Evolutionary conservation across 768 basidiomycete genomes (phyloP).

Genomic region (Mycena venus): DNA sequence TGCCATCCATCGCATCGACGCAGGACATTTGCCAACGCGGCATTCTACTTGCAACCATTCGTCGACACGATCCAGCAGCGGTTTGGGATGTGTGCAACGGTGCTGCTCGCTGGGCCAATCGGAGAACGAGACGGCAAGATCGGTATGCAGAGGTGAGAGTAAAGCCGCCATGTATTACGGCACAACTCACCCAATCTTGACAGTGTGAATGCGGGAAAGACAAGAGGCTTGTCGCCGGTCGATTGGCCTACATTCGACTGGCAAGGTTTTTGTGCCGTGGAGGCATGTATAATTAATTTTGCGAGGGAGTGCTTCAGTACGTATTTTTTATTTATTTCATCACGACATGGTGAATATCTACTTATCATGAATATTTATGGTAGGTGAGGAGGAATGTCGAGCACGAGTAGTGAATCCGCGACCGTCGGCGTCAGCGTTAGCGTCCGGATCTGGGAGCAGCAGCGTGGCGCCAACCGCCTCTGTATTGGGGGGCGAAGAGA

Average conservation of each 20-base stretch:
- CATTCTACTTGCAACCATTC: constrained; percentile 1
- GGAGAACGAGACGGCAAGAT: not conserved
- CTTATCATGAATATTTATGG: not conserved
- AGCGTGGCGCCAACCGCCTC: not conserved
- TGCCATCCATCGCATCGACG: not conserved
- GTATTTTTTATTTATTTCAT: not conserved
- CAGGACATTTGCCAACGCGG: not conserved
- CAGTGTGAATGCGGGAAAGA: not conserved
- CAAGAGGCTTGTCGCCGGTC: not conserved
- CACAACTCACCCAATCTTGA: not conserved
- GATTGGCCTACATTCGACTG: not conserved
- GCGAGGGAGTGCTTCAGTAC: not conserved
- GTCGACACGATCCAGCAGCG: not conserved
- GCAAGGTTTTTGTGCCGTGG: not conserved
- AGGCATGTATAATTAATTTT: not conserved
- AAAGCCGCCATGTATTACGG: not conserved
- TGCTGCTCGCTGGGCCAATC: not conserved
- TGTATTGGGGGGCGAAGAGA: not conserved
- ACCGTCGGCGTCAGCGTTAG: not conserved
- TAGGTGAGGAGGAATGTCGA: not conserved
- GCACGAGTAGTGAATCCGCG: not conserved
- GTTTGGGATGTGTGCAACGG: constrained; percentile 3
- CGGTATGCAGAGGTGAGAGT: not conserved
- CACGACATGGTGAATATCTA: not conserved
- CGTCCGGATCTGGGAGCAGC: not conserved